phyloP scores from a whole-genome alignment of 768 basidiomycete genomes.

The Lentinula edodes region DNA sequence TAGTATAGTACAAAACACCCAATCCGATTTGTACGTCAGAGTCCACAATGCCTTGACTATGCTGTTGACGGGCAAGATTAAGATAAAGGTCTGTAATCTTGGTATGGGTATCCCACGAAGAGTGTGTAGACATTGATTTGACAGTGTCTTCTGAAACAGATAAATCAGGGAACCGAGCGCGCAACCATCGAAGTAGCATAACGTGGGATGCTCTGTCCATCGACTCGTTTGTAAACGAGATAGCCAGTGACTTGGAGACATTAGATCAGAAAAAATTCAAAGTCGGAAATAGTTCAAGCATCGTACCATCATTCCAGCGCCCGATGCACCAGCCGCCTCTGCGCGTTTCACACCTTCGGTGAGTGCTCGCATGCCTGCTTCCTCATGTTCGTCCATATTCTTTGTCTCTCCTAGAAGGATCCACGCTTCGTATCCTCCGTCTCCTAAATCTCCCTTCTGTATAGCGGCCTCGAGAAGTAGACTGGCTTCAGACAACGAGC shows the following conservation, averaged over 20 bases:
- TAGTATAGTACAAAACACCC: constrained; percentile 89
- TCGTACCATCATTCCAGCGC: constrained; percentile 72
- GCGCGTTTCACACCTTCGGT: constrained; percentile 65
- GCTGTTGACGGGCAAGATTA: constrained; percentile 76
- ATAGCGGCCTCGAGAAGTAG: constrained; percentile 89
- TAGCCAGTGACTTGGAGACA: constrained; percentile 73
- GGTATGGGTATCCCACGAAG: constrained; percentile 80
- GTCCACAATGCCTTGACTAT: constrained; percentile 64
- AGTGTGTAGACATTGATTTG: constrained; percentile 45
- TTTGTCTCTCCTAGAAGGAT: constrained; percentile 85
- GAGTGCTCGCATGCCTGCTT: constrained; percentile 75
- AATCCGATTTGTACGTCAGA: constrained; percentile 91
- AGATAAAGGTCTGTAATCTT: constrained; percentile 82
- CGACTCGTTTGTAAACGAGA: constrained; percentile 93
- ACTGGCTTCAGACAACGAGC: constrained; percentile 82
- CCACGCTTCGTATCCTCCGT: constrained; percentile 88
- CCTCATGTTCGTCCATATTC: constrained; percentile 86
- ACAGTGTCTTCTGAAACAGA: constrained; percentile 51
- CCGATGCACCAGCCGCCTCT: constrained; percentile 56
- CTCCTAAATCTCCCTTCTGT: constrained; percentile 72
- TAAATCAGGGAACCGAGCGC: constrained; percentile 54
- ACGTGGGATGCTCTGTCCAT: constrained; percentile 83
- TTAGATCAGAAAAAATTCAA: constrained; percentile 10
- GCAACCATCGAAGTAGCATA: constrained; percentile 83
- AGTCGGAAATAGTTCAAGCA: not conserved